Base-by-base conservation (phyloP, 2,329 filamentous ascomycete genomes). In the Macrophomina phaseolina region DNA sequence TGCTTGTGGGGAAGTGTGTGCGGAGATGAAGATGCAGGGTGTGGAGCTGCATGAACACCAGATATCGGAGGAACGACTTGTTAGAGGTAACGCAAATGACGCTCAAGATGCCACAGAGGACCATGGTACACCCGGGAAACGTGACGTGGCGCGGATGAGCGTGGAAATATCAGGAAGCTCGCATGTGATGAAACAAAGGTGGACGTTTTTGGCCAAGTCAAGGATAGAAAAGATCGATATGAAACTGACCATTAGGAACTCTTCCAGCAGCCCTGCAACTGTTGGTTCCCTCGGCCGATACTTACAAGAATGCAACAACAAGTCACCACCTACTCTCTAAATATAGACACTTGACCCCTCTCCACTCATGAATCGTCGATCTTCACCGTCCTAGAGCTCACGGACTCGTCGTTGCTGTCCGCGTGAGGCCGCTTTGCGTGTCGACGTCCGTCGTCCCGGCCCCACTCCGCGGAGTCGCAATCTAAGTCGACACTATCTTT, bases 251-350 rank as follows among this genome's bases (percentile, higher is more conserved):
- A 62, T 28, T 62, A 34, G 46, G 58, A 49, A 49, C 16, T 38
- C 30, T n/a, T 38, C 45, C 16, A 16, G 16, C 30, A 40, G 45
- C 58, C 58, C 58, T 48, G 58, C 18, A 42, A 45, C 18, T 62
- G 58, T 62, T 62, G 58, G 58, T 62, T 16, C 38, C 23, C 28
- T 55, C 36, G 52, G 52, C 12, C 58, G 45, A 30, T 49, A 62
- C 58, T 38, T 62, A 62, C 58, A 62, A 45, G 32, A 60, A 62
- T 62, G 58, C 49, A 62, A 49, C 58, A 62, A 32, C 58, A 62
- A 62, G 49, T 62, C 58, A 62, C 30, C 58, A 60, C 40, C 18
- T 18, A 3, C n/a, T 38, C 58, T 62, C 58, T 49, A 62, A 62
- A 62, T 62, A 61, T 61, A 62, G 58, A 55, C 34, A 52, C 14